phyloP scores from a whole-genome alignment of 73 alveolate genomes.

The Effrenium voratum region DNA sequence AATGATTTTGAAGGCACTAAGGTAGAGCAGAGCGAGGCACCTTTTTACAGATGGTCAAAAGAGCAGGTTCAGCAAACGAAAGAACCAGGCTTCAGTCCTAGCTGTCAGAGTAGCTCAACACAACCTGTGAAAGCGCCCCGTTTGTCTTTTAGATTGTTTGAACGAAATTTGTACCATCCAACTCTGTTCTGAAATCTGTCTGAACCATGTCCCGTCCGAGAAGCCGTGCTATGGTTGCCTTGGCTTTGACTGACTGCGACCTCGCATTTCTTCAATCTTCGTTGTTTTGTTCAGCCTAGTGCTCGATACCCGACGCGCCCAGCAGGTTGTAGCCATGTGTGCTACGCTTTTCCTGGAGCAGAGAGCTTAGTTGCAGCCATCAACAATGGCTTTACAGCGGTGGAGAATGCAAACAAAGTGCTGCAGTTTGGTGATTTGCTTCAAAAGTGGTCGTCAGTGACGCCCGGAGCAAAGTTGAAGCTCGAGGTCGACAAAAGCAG shows the following conservation, averaged over 20 bases:
- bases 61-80: too few relatives aligned
- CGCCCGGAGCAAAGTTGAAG: constrained; percentile 48
- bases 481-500: constrained; percentile 62
- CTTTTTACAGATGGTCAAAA: too few relatives aligned
- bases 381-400: constrained; percentile 23
- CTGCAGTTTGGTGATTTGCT: constrained; percentile 16
- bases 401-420: constrained; percentile 35
- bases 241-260: constrained; percentile 47
- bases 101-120: constrained; percentile 33
- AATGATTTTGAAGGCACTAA: too few relatives aligned
- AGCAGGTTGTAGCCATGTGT: constrained; percentile 59
- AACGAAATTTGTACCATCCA: constrained; percentile 2
- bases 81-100: constrained; percentile 46
- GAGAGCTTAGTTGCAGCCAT: constrained; percentile 21
- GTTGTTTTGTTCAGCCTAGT: constrained; percentile 62
- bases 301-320: constrained; percentile 49
- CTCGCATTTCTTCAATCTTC: constrained; percentile 21
- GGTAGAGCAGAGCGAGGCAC: too few relatives aligned
- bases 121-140: constrained; percentile 49
- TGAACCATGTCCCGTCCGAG: constrained; percentile 13
- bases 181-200: constrained; percentile 29
- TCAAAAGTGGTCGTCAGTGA: constrained; percentile 45
- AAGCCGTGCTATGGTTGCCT: constrained; percentile 43
- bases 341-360: constrained; percentile 38
- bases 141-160: constrained; percentile 32